Percentiles rank a stretch among this genome's conserved stretches.
phyloP scores from a whole-genome alignment of 177 flowering plant genomes.

The Telopea speciosissima region DNA sequence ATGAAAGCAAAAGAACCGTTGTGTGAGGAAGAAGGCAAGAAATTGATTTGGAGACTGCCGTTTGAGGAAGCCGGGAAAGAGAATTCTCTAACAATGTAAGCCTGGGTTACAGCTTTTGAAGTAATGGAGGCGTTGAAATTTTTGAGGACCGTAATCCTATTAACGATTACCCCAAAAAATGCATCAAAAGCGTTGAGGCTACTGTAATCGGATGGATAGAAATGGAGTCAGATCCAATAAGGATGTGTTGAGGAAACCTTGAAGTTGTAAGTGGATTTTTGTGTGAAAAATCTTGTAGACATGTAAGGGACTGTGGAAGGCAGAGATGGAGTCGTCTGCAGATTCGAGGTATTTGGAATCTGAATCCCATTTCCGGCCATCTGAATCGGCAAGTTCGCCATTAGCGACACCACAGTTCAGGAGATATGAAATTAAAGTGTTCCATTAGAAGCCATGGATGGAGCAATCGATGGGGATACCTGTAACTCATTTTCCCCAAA shows the following conservation, averaged over 20 bases:
- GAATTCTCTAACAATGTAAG: conserved; percentile 54
- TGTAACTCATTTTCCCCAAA: no score
- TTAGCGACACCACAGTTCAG: conserved; percentile 42
- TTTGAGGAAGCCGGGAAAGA: conserved; percentile 15
- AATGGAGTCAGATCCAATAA: no score
- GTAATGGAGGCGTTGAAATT: conserved; percentile 66
- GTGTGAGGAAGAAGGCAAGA: conserved; percentile 37
- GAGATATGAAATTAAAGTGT: conserved; percentile 19
- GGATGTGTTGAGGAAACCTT: no score
- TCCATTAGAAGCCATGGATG: no score
- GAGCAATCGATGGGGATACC: no score
- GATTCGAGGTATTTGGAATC: conserved; percentile 34
- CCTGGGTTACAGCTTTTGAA: conserved; percentile 54
- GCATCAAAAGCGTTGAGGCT: no score
- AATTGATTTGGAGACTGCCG: conserved; percentile 31
- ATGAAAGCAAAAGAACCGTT: conserved; percentile 48
- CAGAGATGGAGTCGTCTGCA: conserved; percentile 16
- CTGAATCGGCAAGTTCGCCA: conserved; percentile 29
- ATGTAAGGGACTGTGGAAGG: conserved; percentile 58
- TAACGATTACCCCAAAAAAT: conserved; percentile 29
- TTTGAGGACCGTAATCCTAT: conserved; percentile 32
- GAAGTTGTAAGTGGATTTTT: conserved; percentile 33
- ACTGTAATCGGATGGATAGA: no score
- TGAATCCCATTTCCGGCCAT: conserved; percentile 53
- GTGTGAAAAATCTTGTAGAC: conserved; percentile 52